phyloP scores from a whole-genome alignment of 495 filamentous ascomycete genomes.

The Clavariopsis aquatica region DNA sequence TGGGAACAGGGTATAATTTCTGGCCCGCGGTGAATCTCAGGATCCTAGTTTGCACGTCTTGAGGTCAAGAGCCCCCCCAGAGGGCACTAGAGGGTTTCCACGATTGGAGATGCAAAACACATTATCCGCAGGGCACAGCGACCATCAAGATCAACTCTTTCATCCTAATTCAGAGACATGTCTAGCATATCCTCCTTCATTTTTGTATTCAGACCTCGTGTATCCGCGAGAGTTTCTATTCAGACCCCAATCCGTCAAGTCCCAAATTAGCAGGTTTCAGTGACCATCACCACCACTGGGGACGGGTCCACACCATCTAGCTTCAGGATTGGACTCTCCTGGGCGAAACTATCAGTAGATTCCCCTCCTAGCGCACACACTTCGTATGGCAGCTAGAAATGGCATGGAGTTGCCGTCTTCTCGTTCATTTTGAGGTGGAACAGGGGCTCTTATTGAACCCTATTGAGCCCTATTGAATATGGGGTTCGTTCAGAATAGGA shows the following conservation, averaged over 20 bases:
- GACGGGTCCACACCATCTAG: background rate
- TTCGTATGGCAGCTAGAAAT: background rate
- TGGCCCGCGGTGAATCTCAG: too few relatives aligned
- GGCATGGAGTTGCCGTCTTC: background rate
- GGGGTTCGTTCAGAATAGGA: too few relatives aligned
- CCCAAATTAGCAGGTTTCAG: background rate
- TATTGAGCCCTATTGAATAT: too few relatives aligned
- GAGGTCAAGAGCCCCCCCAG: too few relatives aligned
- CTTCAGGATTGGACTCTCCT: background rate
- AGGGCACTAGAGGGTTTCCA: too few relatives aligned
- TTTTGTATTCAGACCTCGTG: conserved; percentile 2
- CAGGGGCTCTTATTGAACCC: conserved; percentile 12
- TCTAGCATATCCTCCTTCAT: too few relatives aligned
- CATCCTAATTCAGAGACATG: background rate
- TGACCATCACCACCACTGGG: background rate
- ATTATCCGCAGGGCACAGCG: too few relatives aligned
- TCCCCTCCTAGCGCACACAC: background rate
- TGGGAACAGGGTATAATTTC: too few relatives aligned
- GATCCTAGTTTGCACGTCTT: too few relatives aligned
- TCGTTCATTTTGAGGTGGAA: background rate
- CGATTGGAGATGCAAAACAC: too few relatives aligned
- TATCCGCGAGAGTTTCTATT: background rate
- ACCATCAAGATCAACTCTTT: too few relatives aligned
- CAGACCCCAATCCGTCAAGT: conserved; percentile 19
- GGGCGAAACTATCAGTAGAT: background rate